Base-by-base conservation (phyloP, 495 filamentous ascomycete species). In the Geopyxis carbonaria region DNA sequence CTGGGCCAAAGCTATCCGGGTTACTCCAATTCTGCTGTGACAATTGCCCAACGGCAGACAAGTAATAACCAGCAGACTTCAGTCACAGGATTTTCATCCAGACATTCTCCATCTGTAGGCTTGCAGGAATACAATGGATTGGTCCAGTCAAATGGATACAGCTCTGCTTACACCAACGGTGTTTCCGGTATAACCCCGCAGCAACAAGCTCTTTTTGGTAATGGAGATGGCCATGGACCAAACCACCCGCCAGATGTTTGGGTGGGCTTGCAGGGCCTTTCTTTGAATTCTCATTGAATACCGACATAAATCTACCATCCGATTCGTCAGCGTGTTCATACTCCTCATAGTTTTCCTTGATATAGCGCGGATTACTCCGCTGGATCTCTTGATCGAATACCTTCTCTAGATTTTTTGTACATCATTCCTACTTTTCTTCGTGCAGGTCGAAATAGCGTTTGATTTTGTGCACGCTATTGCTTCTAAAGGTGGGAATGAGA, bases 241-340 rank as follows among this genome's bases (percentile, higher is more conserved):
- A 50, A 47, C 11, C 51, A 51, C 22, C 9, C 29, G 3, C 31
- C 14, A 18, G 40, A 40, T 13, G 23, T 48, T 6, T 56, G 52
- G 52, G 43, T 54, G 44, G 43, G 41, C n/a, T 30, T 56, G 8
- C 44, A 54, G 29, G 43, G 52, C 10, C 52, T 56, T 42, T 56
- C 52, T 29, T 38, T 56, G 11, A 46, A 50, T 32, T 56, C 52
- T 25, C 52, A 56, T 47, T 56, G n/a, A 55, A 28, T n/a, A 13
- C 30, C 46, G 20, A 34, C 32, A 22, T 30, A 1, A 15, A 35
- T 42, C 31, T 31, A 15, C n/a, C 23, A 25, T 53, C 39, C 29
- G 31, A 32, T 33, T 36, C 27, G 40, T 41, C 28, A 14, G 21
- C 54, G 47, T 50, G 15, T 23, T 36, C 34, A 49, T 30, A 53